These are phyloP conservation scores for Rhizomucor miehei DNA, from an alignment of 371 early-diverging fungal genomes.

Conservation along the genomic window DNA sequence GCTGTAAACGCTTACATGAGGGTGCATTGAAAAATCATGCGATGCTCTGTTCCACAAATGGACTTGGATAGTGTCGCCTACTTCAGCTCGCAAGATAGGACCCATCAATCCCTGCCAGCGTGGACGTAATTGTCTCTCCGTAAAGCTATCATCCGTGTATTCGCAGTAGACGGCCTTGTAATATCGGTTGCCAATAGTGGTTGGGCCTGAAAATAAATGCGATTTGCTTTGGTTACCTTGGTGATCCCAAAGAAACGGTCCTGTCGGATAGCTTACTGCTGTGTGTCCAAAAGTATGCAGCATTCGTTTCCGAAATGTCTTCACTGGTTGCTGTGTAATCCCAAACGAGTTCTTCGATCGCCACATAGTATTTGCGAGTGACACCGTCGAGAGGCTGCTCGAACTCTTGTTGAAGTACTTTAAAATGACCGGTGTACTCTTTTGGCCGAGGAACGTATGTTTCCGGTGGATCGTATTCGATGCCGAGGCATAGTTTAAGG, in stretches of 20 bases:
- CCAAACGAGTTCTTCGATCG: slow-evolving; percentile 38
- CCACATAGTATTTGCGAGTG: slow-evolving; percentile 33
- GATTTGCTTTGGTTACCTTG: no score
- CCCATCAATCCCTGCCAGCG: slow-evolving; percentile 51
- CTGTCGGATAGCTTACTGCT: slow-evolving; percentile 7
- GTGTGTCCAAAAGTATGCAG: slow-evolving; percentile 15
- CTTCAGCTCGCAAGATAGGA: slow-evolving; percentile 48
- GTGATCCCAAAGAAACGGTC: neutral
- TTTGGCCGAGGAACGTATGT: slow-evolving; percentile 11
- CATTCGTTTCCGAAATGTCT: slow-evolving; percentile 9
- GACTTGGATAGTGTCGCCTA: slow-evolving; percentile 43
- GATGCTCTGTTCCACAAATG: slow-evolving; percentile 44
- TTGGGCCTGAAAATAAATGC: slow-evolving; percentile 14
- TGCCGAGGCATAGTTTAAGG: neutral
- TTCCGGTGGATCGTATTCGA: slow-evolving; percentile 9
- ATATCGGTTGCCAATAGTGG: slow-evolving; percentile 37
- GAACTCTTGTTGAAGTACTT: slow-evolving; percentile 30
- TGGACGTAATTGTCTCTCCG: slow-evolving; percentile 12
- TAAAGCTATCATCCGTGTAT: slow-evolving; percentile 43
- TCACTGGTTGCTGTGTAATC: slow-evolving; percentile 28
- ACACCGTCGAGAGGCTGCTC: slow-evolving; percentile 20
- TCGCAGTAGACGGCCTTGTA: slow-evolving; percentile 47
- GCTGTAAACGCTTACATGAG: slow-evolving; percentile 36
- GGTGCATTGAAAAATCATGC: slow-evolving; percentile 43
- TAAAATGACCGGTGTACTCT: slow-evolving; percentile 22